Evolutionary conservation across 768 basidiomycete genomes (phyloP).

Genomic region (Suillus luteus): DNA sequence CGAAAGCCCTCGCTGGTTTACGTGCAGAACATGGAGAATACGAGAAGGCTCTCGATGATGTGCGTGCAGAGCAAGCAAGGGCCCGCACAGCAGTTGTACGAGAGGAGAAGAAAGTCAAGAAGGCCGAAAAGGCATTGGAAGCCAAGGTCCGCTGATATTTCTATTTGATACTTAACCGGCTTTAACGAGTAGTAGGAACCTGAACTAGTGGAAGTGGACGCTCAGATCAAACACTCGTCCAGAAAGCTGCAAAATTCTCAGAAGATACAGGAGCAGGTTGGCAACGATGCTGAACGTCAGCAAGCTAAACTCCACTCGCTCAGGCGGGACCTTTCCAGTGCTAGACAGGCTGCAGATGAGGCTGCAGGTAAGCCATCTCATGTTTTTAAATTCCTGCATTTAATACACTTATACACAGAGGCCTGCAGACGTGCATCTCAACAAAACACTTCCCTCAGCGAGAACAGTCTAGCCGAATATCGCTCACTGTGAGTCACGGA

Average conservation of each 20-base stretch:
- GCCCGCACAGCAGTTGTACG: conserved; percentile 74
- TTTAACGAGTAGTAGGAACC: conserved; percentile 62
- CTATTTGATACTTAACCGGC: neutral
- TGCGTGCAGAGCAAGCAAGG: conserved; percentile 62
- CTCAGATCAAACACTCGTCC: conserved; percentile 83
- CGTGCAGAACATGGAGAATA: too few relatives aligned
- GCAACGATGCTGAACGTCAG: conserved; percentile 57
- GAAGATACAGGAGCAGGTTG: conserved; percentile 62
- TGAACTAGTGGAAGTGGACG: conserved; percentile 78
- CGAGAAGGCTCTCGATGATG: too few relatives aligned
- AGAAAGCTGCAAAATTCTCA: conserved; percentile 76
- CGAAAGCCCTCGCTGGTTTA: conserved; percentile 52
- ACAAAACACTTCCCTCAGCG: conserved; percentile 75
- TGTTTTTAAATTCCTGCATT: neutral
- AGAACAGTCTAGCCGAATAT: conserved; percentile 88
- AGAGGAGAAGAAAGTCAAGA: conserved; percentile 87
- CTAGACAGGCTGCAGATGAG: conserved; percentile 35
- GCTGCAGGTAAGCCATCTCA: conserved; percentile 54
- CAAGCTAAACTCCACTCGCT: conserved; percentile 54
- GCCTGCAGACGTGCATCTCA: conserved; percentile 57
- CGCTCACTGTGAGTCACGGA: conserved; percentile 20
- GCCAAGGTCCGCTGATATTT: conserved; percentile 59
- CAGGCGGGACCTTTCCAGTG: conserved; percentile 64
- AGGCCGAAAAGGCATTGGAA: conserved; percentile 86
- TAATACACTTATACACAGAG: neutral